These are phyloP conservation scores for Atractiella rhizophila DNA, from an alignment of 768 basidiomycete genomes.

Conservation along the genomic window DNA sequence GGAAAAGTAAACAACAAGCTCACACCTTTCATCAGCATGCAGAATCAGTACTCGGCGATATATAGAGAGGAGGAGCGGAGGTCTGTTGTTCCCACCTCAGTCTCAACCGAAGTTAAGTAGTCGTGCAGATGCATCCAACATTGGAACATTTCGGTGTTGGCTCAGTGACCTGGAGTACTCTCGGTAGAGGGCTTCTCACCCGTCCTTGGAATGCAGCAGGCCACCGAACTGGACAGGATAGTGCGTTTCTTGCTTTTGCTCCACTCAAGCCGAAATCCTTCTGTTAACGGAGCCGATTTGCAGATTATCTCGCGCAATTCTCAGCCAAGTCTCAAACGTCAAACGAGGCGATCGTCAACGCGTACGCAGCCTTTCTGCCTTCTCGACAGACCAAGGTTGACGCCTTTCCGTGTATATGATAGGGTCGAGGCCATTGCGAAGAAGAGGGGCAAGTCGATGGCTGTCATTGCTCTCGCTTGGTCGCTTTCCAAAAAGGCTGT, in stretches of 20 bases:
- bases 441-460: slow-evolving; percentile 5
- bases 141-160: slow-evolving; percentile 25
- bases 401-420: too few species aligned
- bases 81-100: not conserved
- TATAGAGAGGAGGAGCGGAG: slow-evolving; percentile 1
- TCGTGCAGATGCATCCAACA: slow-evolving; percentile 9
- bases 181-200: slow-evolving; percentile 16
- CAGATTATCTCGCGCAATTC: not conserved
- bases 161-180: slow-evolving; percentile 36
- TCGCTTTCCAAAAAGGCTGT: slow-evolving; percentile 9
- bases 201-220: not conserved
- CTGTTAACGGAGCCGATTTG: too few species aligned
- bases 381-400: too few species aligned
- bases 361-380: too few species aligned
- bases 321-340: not conserved
- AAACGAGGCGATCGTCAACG: not conserved
- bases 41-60: slow-evolving; percentile 10
- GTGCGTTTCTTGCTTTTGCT: slow-evolving; percentile 1
- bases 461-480: slow-evolving; percentile 21
- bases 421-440: slow-evolving; percentile 5
- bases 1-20: slow-evolving; percentile 10
- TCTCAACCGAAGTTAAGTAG: too few species aligned
- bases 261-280: too few species aligned
- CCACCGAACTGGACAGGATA: not conserved
- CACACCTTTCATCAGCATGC: slow-evolving; percentile 15